Evolutionary conservation across 2,329 filamentous ascomycete genomes (phyloP).

Genomic region (Xylaria sp.): DNA sequence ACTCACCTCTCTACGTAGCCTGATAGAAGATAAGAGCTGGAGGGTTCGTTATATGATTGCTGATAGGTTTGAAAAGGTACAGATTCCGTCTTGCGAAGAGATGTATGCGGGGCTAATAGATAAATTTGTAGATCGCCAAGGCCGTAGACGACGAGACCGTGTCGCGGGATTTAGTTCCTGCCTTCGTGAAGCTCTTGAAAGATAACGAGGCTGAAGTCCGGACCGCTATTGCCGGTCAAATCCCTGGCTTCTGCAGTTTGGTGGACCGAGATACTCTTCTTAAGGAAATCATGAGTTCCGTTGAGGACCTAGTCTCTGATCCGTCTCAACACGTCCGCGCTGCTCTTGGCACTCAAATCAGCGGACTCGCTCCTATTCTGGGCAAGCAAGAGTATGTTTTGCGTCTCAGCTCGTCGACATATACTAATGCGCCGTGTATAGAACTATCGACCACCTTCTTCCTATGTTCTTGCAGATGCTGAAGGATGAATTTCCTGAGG

Average conservation of each 20-base stretch:
- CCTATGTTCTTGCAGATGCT: slow-evolving; percentile 99
- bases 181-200: slow-evolving; percentile 97
- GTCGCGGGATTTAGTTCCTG: slow-evolving; percentile 90
- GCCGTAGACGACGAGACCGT: slow-evolving; percentile 98
- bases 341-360: slow-evolving; percentile 95
- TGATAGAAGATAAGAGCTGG: slow-evolving; percentile 99
- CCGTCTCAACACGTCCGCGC: slow-evolving; percentile 96
- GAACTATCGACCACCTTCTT: slow-evolving; percentile 94
- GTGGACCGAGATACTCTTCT: slow-evolving; percentile 89
- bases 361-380: slow-evolving; percentile 93
- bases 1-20: slow-evolving; percentile 85
- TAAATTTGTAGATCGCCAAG: slow-evolving; percentile 84
- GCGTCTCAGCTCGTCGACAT: slow-evolving; percentile 20
- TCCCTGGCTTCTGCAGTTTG: slow-evolving; percentile 93
- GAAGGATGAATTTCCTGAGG: slow-evolving; percentile 98
- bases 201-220: slow-evolving; percentile 98
- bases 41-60: slow-evolving; percentile 99
- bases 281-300: slow-evolving; percentile 94
- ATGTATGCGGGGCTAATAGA: slow-evolving; percentile 4
- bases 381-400: slow-evolving; percentile 90
- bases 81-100: slow-evolving; percentile 24
- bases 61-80: slow-evolving; percentile 97
- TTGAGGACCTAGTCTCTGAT: slow-evolving; percentile 96
- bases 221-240: slow-evolving; percentile 96
- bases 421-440: slow-evolving; percentile 52